Evolutionary conservation across 202 grass and related monocot species (phyloP).

Genomic region (Musa balbisiana): DNA sequence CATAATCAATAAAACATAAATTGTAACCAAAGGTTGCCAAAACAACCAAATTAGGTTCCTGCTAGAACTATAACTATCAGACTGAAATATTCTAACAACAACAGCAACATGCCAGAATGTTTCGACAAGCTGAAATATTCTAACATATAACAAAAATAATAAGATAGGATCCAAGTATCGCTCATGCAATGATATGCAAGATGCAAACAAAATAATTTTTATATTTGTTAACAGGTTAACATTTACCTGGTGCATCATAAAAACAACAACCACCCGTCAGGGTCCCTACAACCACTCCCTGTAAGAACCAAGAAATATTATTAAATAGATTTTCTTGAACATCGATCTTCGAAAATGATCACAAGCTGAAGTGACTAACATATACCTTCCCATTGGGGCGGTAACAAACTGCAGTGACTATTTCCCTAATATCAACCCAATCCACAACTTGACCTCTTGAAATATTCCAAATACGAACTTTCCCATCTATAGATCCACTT

Average conservation of each 20-base stretch:
- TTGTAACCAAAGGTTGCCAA: neutral
- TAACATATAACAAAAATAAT: too few species aligned
- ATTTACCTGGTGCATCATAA: constrained; percentile 66
- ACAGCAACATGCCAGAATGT: too few species aligned
- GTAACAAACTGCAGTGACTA: constrained; percentile 72
- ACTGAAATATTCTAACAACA: too few species aligned
- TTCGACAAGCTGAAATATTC: too few species aligned
- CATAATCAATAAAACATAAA: neutral
- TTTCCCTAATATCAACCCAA: constrained; percentile 76
- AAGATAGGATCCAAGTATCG: too few species aligned
- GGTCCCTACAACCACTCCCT: constrained; percentile 79
- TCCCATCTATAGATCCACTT: constrained; percentile 91
- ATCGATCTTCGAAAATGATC: neutral
- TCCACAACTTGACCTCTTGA: constrained; percentile 52
- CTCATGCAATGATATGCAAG: neutral
- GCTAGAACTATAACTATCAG: neutral
- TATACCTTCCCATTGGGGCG: constrained; percentile 69
- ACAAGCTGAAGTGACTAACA: constrained; percentile 18
- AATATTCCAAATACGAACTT: constrained; percentile 85
- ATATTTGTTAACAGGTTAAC: constrained; percentile 11
- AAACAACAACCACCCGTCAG: constrained; percentile 77
- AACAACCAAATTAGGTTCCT: neutral
- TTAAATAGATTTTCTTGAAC: constrained; percentile 6
- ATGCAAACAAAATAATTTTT: constrained; percentile 6
- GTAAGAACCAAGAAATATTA: constrained; percentile 15